Evolutionary conservation across 345 rosid species (phyloP).

Genomic region (Gossypium raimondii): DNA sequence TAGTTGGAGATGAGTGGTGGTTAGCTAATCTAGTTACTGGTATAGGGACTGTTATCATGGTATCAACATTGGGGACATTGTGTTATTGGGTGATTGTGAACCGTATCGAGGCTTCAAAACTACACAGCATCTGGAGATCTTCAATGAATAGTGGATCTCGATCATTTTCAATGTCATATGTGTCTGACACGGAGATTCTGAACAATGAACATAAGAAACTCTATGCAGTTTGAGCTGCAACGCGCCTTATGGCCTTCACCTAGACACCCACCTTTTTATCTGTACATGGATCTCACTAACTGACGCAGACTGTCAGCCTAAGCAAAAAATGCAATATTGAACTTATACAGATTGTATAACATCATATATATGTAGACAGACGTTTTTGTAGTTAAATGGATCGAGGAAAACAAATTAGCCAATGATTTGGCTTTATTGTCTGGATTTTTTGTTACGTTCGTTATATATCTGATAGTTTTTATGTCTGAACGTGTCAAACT

Average conservation of each 20-base stretch:
- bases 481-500: neutral
- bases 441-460: neutral
- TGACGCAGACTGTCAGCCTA: conserved; percentile 8
- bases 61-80: conserved; percentile 82
- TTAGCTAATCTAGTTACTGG: conserved; percentile 54
- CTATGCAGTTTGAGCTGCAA: conserved; percentile 58
- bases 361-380: neutral
- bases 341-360: conserved; percentile 14
- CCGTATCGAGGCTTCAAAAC: conserved; percentile 49
- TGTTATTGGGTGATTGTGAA: conserved; percentile 75
- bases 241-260: neutral
- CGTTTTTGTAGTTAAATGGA: neutral
- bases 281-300: conserved; percentile 5
- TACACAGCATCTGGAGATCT: conserved; percentile 43
- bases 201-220: conserved; percentile 56
- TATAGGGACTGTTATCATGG: conserved; percentile 73
- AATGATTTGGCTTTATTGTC: neutral
- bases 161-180: conserved; percentile 48
- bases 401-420: neutral
- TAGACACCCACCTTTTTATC: no score
- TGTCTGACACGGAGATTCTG: conserved; percentile 62
- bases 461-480: neutral
- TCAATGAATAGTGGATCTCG: conserved; percentile 37
- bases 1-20: conserved; percentile 60
- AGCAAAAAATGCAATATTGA: neutral